These are phyloP conservation scores for Colletotrichum chlorophyti DNA, from an alignment of 2,329 filamentous ascomycete species.

Conservation along the genomic window DNA sequence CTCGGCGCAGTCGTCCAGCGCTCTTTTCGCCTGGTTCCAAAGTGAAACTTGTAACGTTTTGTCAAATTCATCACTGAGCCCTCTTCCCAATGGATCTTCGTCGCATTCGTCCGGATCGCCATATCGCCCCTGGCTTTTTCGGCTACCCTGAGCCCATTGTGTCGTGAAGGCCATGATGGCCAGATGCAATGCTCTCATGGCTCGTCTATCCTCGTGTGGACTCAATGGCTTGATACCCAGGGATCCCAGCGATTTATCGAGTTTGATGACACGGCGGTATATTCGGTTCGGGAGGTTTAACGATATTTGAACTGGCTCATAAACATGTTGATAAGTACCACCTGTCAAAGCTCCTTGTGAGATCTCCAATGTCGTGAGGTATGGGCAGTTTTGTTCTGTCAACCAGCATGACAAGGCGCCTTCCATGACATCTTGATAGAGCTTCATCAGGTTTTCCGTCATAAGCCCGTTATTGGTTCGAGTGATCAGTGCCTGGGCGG, in stretches of 20 bases:
- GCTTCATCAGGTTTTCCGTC: constrained; percentile 50
- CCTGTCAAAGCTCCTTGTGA: too few relatives aligned
- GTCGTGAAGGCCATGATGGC: constrained; percentile 60
- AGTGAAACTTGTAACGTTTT: constrained; percentile 42
- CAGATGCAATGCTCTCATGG: constrained; percentile 52
- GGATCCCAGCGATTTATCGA: constrained; percentile 51
- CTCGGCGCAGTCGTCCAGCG: constrained; percentile 42
- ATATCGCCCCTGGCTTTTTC: constrained; percentile 26
- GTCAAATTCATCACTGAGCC: constrained; percentile 44
- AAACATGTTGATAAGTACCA: too few relatives aligned
- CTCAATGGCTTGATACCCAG: constrained; percentile 48
- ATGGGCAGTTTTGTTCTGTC: constrained; percentile 60
- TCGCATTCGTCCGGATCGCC: constrained; percentile 5
- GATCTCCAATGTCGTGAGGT: constrained; percentile 30
- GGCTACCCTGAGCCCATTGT: constrained; percentile 53
- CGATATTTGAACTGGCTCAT: too few relatives aligned
- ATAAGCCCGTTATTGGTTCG: constrained; percentile 44
- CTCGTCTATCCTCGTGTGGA: constrained; percentile 48
- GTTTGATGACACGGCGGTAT: constrained; percentile 54
- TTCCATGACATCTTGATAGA: constrained; percentile 62
- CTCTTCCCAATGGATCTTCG: constrained; percentile 25
- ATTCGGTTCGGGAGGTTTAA: constrained; percentile 47
- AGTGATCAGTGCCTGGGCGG: constrained; percentile 33
- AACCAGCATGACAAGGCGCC: constrained; percentile 61
- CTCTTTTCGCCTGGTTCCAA: constrained; percentile 45